Evolutionary conservation across 78 protist species (phyloP), one percentile per base, ranked within the genome.

Genomic region (Guillardia theta): DNA sequence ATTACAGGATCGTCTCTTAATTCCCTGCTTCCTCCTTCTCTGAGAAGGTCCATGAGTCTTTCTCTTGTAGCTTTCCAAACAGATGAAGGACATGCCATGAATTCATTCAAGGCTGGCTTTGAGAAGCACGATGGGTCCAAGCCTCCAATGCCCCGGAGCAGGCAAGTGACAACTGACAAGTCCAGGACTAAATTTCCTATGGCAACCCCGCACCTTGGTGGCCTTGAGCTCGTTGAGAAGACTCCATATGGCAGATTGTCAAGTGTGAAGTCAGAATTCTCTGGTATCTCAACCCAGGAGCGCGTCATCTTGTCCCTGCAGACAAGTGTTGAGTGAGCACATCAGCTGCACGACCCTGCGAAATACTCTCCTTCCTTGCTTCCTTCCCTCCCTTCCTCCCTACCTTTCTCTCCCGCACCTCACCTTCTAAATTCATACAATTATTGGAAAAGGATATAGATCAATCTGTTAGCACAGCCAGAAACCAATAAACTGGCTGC

Each of bases 231-330:
- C 27, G 70, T 0, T 12, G 12, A 3, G 92, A 97, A 97, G 15
- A 96, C 94, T 47, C 99, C 99, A 53, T 90, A 97, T 37, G 99
- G 99, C 9, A 98, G 48, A 95, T 97, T 98, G 83, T 97, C 97
- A 77, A 97, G n/a, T 88, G 99, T 96, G 93, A 98, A 98, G 39
- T 96, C 97, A 87, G 43, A 39, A 44, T 54, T 92, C 9, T 47
- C 92, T 30, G 94, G 48, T 0, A n/a, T 44, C 9, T 43, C 43
- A 0, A 92, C 64, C 94, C 94, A 92, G n/a, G 94, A 64, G n/a
- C n/a, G n/a, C n/a, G n/a, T n/a, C n/a, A n/a, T n/a, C n/a, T n/a
- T n/a, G n/a, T n/a, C n/a, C n/a, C n/a, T n/a, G n/a, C n/a, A n/a
- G n/a, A n/a, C n/a, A n/a, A n/a, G n/a, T n/a, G n/a, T n/a, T n/a